Percentiles rank a stretch among this genome's conserved stretches.
phyloP scores from a whole-genome alignment of 768 basidiomycete genomes.

The Piloderma croceum region DNA sequence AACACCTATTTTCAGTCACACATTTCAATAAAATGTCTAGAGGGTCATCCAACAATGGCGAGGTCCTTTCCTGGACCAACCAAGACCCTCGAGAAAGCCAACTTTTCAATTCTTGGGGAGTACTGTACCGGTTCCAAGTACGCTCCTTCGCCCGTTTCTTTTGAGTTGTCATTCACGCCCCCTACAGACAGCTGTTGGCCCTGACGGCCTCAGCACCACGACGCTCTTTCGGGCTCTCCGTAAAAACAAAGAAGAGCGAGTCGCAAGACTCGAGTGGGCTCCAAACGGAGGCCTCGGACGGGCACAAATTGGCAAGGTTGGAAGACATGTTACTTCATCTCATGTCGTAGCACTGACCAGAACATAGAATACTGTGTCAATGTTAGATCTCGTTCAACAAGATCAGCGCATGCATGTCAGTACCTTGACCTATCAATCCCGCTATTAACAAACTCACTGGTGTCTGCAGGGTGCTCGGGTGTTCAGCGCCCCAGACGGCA shows the following conservation, averaged over 20 bases:
- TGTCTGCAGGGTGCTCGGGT: constrained; percentile 50
- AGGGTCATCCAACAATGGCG: constrained; percentile 47
- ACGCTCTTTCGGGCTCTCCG: constrained; percentile 79
- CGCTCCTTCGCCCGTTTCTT: constrained; percentile 15
- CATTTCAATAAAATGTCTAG: constrained; percentile 39
- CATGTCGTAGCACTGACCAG: constrained; percentile 22
- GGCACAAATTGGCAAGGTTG: constrained; percentile 79
- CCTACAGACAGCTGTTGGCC: constrained; percentile 57
- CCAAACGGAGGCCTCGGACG: constrained; percentile 79
- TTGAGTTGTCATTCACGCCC: constrained; percentile 21
- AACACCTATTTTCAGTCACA: constrained; percentile 11
- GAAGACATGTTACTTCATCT: constrained; percentile 15
- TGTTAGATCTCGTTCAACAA: constrained; percentile 75
- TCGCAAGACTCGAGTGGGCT: constrained; percentile 86
- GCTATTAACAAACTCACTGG: constrained; percentile 9
- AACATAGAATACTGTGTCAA: constrained; percentile 64
- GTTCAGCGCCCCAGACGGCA: constrained; percentile 81
- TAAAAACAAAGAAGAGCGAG: constrained; percentile 80
- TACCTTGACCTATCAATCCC: constrained; percentile 14
- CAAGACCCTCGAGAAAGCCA: constrained; percentile 80
- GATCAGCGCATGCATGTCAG: constrained; percentile 59
- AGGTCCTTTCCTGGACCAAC: constrained; percentile 82
- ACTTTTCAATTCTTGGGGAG: constrained; percentile 77
- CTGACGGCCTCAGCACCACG: constrained; percentile 65
- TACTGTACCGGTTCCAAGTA: constrained; percentile 78